Evolutionary conservation across 176 grass and related monocot genomes (phyloP).

Genomic region (Pontederia paniculata): DNA sequence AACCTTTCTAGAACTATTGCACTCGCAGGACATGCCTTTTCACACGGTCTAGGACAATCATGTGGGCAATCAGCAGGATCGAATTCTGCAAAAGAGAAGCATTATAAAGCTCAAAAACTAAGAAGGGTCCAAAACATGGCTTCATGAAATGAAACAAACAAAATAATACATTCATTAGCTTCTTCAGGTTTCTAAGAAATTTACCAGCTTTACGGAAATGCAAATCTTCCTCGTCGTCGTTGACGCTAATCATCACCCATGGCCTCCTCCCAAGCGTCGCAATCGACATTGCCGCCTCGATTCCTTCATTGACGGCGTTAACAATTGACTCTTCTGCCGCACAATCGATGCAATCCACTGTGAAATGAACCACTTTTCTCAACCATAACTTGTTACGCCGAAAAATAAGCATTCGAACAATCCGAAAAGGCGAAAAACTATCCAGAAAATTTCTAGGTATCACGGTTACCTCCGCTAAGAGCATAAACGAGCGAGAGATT

Average conservation of each 20-base stretch:
- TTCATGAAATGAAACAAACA: no score
- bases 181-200: neutral
- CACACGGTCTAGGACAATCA: constrained; percentile 74
- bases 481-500: constrained; percentile 87
- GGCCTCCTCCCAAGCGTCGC: constrained; percentile 50
- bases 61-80: constrained; percentile 68
- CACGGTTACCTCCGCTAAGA: constrained; percentile 57
- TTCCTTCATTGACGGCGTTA: constrained; percentile 77
- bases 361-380: neutral
- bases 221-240: constrained; percentile 76
- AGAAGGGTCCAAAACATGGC: no score
- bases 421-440: no score
- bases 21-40: constrained; percentile 73
- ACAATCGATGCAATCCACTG: constrained; percentile 96
- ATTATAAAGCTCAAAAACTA: neutral
- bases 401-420: neutral
- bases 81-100: constrained; percentile 48
- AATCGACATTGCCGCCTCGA: constrained; percentile 53
- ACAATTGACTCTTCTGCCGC: constrained; percentile 82
- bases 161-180: neutral
- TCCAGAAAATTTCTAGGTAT: no score
- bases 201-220: constrained; percentile 97
- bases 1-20: constrained; percentile 51
- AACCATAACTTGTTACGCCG: neutral
- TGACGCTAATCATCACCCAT: constrained; percentile 92